These are phyloP conservation scores for Porogramme epimiltina DNA, from an alignment of 1,284 basidiomycete genomes.

Conservation along the genomic window DNA sequence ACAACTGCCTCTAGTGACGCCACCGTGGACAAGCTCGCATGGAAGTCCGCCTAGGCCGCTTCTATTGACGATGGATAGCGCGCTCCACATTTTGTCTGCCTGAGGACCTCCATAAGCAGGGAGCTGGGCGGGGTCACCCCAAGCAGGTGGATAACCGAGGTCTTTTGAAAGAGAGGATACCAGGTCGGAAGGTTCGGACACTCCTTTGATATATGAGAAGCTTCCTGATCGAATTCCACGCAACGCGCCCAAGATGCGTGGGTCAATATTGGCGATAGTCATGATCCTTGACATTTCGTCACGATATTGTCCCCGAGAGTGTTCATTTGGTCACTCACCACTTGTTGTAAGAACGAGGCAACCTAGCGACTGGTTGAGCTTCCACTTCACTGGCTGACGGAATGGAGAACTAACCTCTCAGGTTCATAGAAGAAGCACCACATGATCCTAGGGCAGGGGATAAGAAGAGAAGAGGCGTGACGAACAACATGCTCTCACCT, in stretches of 20 bases:
- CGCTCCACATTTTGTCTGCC: constrained; percentile 55
- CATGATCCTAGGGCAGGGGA: constrained; percentile 62
- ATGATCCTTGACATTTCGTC: constrained; percentile 52
- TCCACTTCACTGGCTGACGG: background rate
- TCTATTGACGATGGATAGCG: constrained; percentile 52
- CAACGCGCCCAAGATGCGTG: constrained; percentile 54
- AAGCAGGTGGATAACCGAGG: constrained; percentile 57
- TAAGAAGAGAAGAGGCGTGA: background rate
- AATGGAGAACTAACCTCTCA: constrained; percentile 47
- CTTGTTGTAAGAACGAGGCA: constrained; percentile 72
- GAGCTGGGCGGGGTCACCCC: constrained; percentile 60
- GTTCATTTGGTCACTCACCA: constrained; percentile 44
- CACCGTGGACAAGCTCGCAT: constrained; percentile 70
- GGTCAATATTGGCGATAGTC: constrained; percentile 67
- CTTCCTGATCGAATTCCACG: constrained; percentile 51
- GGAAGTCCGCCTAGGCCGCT: constrained; percentile 65
- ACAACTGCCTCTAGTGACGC: constrained; percentile 56
- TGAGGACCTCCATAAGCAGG: constrained; percentile 59
- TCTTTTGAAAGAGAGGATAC: constrained; percentile 50
- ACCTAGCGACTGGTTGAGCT: constrained; percentile 37
- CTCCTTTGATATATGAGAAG: constrained; percentile 59
- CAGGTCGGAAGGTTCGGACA: constrained; percentile 39
- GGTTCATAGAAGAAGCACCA: constrained; percentile 83
- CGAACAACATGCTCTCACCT: no score
- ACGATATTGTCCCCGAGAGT: no score